Evolutionary conservation across 345 rosid genomes (phyloP), one percentile per base, ranked within the genome.

Genomic region (Murraya koenigii): DNA sequence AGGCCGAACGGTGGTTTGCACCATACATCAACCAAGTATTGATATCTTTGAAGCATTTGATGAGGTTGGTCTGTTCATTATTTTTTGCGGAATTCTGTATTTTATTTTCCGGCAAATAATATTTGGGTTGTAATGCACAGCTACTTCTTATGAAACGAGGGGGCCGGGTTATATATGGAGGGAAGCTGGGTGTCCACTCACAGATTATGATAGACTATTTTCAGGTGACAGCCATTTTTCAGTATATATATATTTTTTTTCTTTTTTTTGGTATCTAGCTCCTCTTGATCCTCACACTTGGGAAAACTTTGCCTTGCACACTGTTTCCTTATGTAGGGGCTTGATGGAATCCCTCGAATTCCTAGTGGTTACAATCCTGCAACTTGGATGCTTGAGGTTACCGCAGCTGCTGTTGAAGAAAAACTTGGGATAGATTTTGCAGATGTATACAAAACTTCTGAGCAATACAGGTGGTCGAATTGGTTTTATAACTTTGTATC

Each of bases 311-410:
- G 11, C 2, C 20, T 7, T 25, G 25, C 66, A 20, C 61, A 39
- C 5, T 11, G 38, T 82, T 54, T 47, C 44, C 56, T 60, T 33
- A 3, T 55, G 56, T 80, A 95, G 93, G 86, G 89, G 52, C 82
- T 93, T 65, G 23, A 55, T 2, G 98, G 91, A 80, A 80, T 95
- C 26, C 79, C 93, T 67, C 84, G 79, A 30, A 90, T 93, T 71
- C 85, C 89, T 8, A 82, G 76, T 61, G 90, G 92, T 68, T 89
- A 90, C 81, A 93, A 93, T 76, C 93, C 96, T 75, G 97, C 99
- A 66, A 95, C 98, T 25, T 93, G 98, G 98, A 93, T 95, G 98
- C 96, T 95, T 74, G 98, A 92, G 84, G 92, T 89, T 76, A 92
- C 93, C 33, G 86, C 91, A 17, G 84, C 89, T 64, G 78, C 80